Conservation (phyloP, 164 flowering plant genomes). For the Vitis labrusca region DNA sequence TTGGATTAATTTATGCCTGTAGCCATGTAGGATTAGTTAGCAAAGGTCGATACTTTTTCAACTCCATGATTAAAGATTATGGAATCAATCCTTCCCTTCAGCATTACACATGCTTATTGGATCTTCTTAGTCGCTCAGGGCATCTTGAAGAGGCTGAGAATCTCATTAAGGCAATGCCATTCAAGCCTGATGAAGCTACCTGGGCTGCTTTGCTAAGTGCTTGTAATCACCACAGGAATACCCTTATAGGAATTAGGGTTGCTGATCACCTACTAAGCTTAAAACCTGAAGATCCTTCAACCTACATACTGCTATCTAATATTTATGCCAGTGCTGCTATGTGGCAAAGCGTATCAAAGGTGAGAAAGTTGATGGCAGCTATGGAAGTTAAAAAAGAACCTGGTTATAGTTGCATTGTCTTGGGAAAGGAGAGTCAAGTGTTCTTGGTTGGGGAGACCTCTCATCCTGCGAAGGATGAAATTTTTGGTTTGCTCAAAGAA, state of each 20-base stretch:
- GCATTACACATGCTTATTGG: constrained; percentile 82
- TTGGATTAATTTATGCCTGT: constrained; percentile 82
- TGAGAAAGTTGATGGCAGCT: constrained; percentile 51
- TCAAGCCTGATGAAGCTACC: constrained; percentile 78
- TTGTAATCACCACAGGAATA: constrained; percentile 54
- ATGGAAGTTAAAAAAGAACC: constrained; percentile 64
- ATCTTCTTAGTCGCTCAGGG: constrained; percentile 79
- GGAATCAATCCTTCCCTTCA: constrained; percentile 66
- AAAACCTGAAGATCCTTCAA: constrained; percentile 64
- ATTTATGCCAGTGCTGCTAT: constrained; percentile 57
- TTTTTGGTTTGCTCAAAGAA: constrained; percentile 45
- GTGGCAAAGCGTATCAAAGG: constrained; percentile 67
- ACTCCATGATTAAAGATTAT: constrained; percentile 57
- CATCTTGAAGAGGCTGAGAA: constrained; percentile 70
- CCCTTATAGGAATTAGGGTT: constrained; percentile 50
- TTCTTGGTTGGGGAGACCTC: constrained; percentile 70
- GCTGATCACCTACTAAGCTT: constrained; percentile 55
- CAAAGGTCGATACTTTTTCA: constrained; percentile 58
- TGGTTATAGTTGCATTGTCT: constrained; percentile 66
- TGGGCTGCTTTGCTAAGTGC: constrained; percentile 87
- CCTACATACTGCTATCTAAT: constrained; percentile 67
- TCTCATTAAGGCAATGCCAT: constrained; percentile 63
- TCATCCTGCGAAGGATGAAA: constrained; percentile 64
- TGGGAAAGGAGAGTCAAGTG: constrained; percentile 61
- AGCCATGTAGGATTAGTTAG: constrained; percentile 81